Conservation (phyloP, 2,329 filamentous ascomycete species). For the Colletotrichum tamarilloi region DNA sequence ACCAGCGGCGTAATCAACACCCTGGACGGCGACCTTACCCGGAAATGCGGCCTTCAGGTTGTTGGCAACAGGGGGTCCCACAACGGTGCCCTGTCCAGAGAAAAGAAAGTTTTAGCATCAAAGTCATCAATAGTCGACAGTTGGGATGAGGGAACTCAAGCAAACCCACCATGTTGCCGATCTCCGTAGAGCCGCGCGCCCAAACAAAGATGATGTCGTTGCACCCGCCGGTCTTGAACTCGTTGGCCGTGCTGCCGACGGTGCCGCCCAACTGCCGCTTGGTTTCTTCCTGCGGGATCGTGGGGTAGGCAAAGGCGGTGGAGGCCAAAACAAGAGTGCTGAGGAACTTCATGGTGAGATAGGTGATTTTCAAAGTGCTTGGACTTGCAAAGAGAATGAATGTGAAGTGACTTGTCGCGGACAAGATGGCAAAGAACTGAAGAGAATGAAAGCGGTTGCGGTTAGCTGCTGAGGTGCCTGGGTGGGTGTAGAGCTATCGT, state of each 20-base stretch:
- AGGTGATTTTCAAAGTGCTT: background rate
- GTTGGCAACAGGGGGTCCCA: constrained; percentile 35
- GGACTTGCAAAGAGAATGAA: background rate
- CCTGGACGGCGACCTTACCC: constrained; percentile 38
- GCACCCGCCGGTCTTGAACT: constrained; percentile 38
- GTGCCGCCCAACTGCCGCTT: constrained; percentile 7
- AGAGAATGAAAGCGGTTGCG: background rate
- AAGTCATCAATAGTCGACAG: background rate
- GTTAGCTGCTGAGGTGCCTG: background rate
- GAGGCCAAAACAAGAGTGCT: constrained; percentile 26
- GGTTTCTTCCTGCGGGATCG: constrained; percentile 15
- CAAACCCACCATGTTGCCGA: constrained; percentile 37
- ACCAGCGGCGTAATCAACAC: constrained; percentile 47
- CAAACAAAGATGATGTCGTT: constrained; percentile 39
- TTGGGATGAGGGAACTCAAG: background rate
- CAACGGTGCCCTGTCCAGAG: constrained; percentile 23
- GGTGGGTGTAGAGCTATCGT: background rate
- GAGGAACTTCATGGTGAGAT: constrained; percentile 29
- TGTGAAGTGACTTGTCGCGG: constrained; percentile 13
- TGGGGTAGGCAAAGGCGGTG: constrained; percentile 28
- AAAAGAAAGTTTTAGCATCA: background rate
- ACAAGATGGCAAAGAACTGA: constrained; percentile 1
- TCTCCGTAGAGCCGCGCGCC: constrained; percentile 38
- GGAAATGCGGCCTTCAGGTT: constrained; percentile 33
- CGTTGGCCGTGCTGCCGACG: constrained; percentile 35